Conservation (phyloP, 345 rosid genomes). For the Kandelia obovata region DNA sequence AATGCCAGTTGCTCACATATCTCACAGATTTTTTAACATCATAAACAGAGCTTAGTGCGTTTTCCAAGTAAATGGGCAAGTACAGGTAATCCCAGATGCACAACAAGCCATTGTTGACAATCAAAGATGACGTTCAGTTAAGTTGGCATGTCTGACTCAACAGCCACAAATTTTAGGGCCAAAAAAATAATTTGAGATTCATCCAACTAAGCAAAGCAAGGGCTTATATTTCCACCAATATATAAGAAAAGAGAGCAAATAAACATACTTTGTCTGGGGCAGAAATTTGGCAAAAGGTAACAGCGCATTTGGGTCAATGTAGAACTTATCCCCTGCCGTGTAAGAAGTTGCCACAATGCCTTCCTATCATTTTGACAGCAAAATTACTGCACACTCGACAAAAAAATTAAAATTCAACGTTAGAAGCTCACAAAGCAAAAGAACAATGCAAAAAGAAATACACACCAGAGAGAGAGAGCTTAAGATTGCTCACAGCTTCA, state of each 20-base stretch:
- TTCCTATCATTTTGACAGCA: constrained; percentile 79
- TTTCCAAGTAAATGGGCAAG: too few species aligned
- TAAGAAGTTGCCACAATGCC: constrained; percentile 91
- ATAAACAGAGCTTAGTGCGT: too few species aligned
- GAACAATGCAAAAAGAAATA: not conserved
- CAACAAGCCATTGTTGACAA: too few species aligned
- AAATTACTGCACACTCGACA: constrained; percentile 40
- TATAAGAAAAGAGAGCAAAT: not conserved
- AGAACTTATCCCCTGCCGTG: constrained; percentile 71
- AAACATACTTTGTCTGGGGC: constrained; percentile 80
- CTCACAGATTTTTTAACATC: too few species aligned
- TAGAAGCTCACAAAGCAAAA: not conserved
- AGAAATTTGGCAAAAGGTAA: constrained; percentile 83
- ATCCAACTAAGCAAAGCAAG: not conserved
- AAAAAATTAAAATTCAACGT: not conserved
- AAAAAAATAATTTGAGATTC: not conserved
- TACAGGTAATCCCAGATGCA: too few species aligned
- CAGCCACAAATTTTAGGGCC: too few species aligned
- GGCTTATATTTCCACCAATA: not conserved
- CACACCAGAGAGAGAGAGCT: constrained; percentile 21
- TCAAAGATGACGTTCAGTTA: too few species aligned
- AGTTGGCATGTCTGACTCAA: too few species aligned
- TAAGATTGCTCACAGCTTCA: constrained; percentile 60
- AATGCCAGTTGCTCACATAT: too few species aligned
- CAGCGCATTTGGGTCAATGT: constrained; percentile 71